phyloP scores from a whole-genome alignment of 768 basidiomycete genomes.

The Hygrophorus pudorinus region DNA sequence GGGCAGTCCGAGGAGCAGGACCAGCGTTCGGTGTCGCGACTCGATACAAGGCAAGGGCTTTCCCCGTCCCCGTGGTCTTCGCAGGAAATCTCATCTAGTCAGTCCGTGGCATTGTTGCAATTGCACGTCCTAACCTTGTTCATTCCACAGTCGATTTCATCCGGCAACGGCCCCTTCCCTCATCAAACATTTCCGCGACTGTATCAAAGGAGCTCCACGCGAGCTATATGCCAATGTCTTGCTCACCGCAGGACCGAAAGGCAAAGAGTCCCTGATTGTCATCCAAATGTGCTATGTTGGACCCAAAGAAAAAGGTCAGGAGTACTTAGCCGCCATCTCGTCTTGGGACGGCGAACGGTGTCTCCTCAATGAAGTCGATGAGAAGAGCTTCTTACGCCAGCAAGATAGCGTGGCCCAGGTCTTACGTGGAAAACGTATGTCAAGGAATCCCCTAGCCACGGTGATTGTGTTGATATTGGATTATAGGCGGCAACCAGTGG shows the following conservation, averaged over 20 bases:
- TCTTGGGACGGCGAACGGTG: constrained; percentile 86
- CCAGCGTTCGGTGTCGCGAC: constrained; percentile 77
- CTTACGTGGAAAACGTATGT: constrained; percentile 68
- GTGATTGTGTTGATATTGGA: background rate
- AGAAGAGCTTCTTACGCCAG: constrained; percentile 82
- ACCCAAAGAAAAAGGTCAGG: constrained; percentile 59
- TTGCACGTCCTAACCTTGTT: constrained; percentile 6
- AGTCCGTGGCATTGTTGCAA: constrained; percentile 19
- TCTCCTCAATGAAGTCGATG: constrained; percentile 81
- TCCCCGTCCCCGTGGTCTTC: constrained; percentile 82
- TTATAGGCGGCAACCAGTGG: constrained; percentile 73
- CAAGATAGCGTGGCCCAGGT: constrained; percentile 91
- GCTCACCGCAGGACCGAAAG: constrained; percentile 81
- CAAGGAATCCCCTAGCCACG: constrained; percentile 3
- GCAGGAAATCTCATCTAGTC: constrained; percentile 91
- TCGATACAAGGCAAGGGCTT: constrained; percentile 84
- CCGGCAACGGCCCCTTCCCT: constrained; percentile 79
- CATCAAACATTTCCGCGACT: constrained; percentile 88
- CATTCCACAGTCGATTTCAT: constrained; percentile 63
- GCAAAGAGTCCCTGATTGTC: constrained; percentile 77
- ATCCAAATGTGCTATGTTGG: constrained; percentile 91
- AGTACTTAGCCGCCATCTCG: constrained; percentile 69
- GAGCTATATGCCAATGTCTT: constrained; percentile 87
- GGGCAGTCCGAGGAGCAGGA: constrained; percentile 81
- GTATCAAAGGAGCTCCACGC: constrained; percentile 79